Evolutionary conservation across 306 rosid genomes (phyloP).

Genomic region (Fragaria vesca): DNA sequence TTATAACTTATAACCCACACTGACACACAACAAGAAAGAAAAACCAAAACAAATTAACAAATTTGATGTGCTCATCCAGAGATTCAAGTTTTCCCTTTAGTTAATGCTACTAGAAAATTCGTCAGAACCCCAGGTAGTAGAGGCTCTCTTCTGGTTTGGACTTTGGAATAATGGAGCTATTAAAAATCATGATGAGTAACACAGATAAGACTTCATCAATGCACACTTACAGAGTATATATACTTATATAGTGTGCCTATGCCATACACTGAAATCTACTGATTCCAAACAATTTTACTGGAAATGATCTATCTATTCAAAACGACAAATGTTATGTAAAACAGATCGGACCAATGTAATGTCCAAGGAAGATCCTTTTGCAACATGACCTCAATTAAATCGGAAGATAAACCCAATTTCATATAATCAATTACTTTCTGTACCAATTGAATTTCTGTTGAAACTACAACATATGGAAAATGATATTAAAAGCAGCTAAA

Average conservation of each 20-base stretch:
- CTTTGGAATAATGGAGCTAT: not conserved
- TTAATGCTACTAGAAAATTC: not conserved
- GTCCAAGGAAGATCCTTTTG: not conserved
- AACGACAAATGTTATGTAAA: not conserved
- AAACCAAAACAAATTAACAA: not conserved
- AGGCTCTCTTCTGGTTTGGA: not conserved
- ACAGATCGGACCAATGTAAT: not conserved
- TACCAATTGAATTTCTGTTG: not conserved
- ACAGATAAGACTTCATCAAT: not conserved
- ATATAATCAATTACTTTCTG: not conserved
- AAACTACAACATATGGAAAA: slow-evolving; percentile 2
- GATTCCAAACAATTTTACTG: not conserved
- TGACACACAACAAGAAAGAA: not conserved
- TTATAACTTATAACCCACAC: not conserved
- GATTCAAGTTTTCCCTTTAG: not conserved
- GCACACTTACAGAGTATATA: not conserved
- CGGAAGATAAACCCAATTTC: not conserved
- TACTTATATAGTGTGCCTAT: no score
- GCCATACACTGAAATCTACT: not conserved
- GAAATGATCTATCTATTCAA: not conserved
- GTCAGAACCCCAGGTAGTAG: not conserved
- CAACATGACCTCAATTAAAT: not conserved
- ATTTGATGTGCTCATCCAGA: not conserved
- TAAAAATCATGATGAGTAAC: not conserved
- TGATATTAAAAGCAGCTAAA: not conserved